phyloP scores from a whole-genome alignment of 768 basidiomycete species.

The Lactifluus piperatus region DNA sequence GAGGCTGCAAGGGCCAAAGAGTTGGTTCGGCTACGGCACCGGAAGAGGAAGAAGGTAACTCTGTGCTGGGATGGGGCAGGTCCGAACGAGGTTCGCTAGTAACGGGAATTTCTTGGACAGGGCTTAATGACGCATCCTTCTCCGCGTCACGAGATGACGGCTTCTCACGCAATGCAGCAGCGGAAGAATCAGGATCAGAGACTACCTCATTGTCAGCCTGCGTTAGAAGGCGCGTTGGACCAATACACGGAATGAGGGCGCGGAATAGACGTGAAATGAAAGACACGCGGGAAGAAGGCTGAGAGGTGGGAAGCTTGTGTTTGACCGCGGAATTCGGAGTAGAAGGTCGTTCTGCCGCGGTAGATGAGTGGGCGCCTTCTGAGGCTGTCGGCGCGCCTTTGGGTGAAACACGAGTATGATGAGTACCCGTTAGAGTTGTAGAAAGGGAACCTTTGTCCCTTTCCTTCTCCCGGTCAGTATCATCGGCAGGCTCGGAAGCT shows the following conservation, averaged over 20 bases:
- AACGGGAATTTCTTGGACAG: constrained; percentile 20
- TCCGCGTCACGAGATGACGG: constrained; percentile 22
- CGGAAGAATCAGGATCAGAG: constrained; percentile 19
- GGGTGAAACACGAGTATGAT: constrained; percentile 30
- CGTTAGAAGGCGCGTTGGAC: constrained; percentile 41
- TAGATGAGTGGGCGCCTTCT: constrained; percentile 29
- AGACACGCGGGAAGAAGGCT: constrained; percentile 36
- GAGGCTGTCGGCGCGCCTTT: constrained; percentile 27
- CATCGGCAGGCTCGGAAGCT: constrained; percentile 28
- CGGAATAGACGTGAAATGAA: constrained; percentile 53
- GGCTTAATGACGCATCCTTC: constrained; percentile 16
- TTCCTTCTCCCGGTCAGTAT: constrained; percentile 33
- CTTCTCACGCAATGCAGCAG: constrained; percentile 25
- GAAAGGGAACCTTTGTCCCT: constrained; percentile 41
- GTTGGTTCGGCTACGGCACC: constrained; percentile 1
- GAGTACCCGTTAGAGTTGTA: constrained; percentile 35
- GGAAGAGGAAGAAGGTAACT: constrained; percentile 1
- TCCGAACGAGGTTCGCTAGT: constrained; percentile 19
- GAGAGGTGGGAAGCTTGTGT: constrained; percentile 23
- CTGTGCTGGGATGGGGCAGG: constrained; percentile 4
- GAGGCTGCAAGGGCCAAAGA: constrained; percentile 23
- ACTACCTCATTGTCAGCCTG: constrained; percentile 31
- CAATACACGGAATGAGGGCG: constrained; percentile 58
- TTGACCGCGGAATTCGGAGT: constrained; percentile 18
- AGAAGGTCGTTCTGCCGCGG: constrained; percentile 22